Percentiles rank a stretch among this genome's conserved stretches.
Conservation (phyloP, 2,329 filamentous ascomycete genomes). For the Graphilbum ipis-grandicollis region DNA sequence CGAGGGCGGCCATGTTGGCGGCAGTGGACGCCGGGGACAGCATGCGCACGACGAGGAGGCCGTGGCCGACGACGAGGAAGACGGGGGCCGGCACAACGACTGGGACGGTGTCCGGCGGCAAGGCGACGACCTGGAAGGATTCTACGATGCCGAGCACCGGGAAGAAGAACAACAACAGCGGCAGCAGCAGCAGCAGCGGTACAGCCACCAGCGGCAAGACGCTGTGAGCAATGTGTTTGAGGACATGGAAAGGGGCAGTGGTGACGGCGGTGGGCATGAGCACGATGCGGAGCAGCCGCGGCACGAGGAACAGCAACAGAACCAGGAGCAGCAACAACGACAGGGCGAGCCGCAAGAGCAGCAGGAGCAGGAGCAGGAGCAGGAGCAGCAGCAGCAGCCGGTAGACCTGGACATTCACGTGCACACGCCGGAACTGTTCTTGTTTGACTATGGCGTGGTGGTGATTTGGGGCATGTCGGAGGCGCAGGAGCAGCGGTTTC, state of each 20-base stretch:
- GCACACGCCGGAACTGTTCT: conserved; percentile 84
- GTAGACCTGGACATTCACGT: conserved; percentile 74
- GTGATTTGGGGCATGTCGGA: conserved; percentile 97
- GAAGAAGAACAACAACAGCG: neutral
- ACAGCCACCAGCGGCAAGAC: conserved; percentile 10
- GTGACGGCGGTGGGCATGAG: neutral
- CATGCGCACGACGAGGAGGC: conserved; percentile 1
- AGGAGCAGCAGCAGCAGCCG: conserved; percentile 5
- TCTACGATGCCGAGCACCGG: neutral
- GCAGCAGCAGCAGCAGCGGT: conserved; percentile 12
- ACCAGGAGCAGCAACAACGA: neutral
- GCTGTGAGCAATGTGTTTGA: neutral
- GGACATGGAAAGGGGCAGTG: neutral
- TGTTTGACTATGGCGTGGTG: conserved; percentile 94
- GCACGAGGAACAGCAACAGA: neutral
- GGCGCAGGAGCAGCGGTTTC: conserved; percentile 74
- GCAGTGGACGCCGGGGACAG: too few species aligned
- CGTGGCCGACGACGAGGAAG: conserved; percentile 15
- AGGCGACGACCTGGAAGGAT: neutral
- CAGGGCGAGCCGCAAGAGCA: neutral
- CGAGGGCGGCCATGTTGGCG: too few species aligned
- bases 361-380: conserved; percentile 1
- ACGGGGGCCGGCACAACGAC: conserved; percentile 11
- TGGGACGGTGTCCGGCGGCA: neutral
- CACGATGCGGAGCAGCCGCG: neutral